A percentile compares a stretch with the other conserved stretches of the same genome.
Evolutionary conservation across 1,284 basidiomycete species (phyloP).

Genomic region (Amylostereum areolatum): DNA sequence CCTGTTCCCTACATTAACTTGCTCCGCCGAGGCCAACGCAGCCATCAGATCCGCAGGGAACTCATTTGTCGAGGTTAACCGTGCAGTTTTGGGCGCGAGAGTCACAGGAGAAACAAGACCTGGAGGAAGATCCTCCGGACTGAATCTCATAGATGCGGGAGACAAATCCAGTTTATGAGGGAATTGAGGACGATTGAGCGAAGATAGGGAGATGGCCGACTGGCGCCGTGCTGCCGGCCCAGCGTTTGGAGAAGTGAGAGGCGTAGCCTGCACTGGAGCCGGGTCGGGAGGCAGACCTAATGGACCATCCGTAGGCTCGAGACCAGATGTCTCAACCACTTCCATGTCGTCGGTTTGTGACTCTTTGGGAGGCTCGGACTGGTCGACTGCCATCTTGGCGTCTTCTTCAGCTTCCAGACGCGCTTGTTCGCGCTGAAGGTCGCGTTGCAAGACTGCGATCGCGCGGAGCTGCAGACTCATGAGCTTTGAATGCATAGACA

Average conservation of each 20-base stretch:
- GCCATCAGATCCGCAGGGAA: slow-evolving; percentile 55
- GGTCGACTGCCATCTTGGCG: slow-evolving; percentile 18
- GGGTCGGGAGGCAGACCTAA: not conserved
- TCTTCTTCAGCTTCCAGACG: slow-evolving; percentile 41
- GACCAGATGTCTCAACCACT: too few relatives aligned
- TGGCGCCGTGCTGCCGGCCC: slow-evolving; percentile 40
- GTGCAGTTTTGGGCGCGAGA: slow-evolving; percentile 70
- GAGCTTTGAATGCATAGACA: not conserved
- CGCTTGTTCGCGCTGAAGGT: slow-evolving; percentile 54
- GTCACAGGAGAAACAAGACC: slow-evolving; percentile 71
- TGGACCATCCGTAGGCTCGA: too few relatives aligned
- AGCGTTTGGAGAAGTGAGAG: slow-evolving; percentile 5
- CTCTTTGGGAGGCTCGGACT: slow-evolving; percentile 9
- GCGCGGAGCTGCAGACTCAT: slow-evolving; percentile 47
- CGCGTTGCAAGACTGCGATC: slow-evolving; percentile 63
- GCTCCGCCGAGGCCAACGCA: slow-evolving; percentile 41
- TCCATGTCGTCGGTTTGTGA: too few relatives aligned
- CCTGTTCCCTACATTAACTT: slow-evolving; percentile 13
- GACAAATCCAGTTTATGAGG: slow-evolving; percentile 73
- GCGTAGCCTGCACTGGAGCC: not conserved
- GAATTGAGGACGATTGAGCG: slow-evolving; percentile 61
- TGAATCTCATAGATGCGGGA: slow-evolving; percentile 52
- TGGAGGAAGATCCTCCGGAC: slow-evolving; percentile 52
- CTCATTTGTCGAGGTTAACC: slow-evolving; percentile 45
- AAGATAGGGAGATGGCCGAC: slow-evolving; percentile 72